Base-by-base conservation (phyloP, 257 asterid species). In the Fraxinus quadrangulata region DNA sequence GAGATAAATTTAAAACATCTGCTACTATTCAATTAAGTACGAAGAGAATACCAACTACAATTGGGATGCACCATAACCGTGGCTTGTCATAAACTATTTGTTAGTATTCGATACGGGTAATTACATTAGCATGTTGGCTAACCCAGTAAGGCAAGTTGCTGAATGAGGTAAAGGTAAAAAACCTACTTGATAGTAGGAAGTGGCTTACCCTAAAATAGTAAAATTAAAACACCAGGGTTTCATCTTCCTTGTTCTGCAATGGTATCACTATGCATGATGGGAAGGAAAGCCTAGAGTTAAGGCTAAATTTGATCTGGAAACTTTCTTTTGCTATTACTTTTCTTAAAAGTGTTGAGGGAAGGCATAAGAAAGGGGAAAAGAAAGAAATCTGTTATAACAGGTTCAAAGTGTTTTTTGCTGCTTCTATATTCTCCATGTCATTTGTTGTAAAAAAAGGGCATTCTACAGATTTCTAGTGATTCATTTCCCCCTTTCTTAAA, bases 401-500 rank as follows among this genome's bases (percentile, higher is more conserved):
- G 24, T 39, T 67, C 17, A 31, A 67, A 67, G 72, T 67, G 40
- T 37, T 37, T 37, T 37, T 37, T 37, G 10, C 40, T 37, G 2
- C 40, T 42, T 42, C 49, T 1, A 42, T 42, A 42, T 42, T 42
- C 49, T 42, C 16, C 16, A 9, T 10, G 14, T 24, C 13, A 24
- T 12, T 67, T 66, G 36, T 68, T 67, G 10, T 42, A 24, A 31
- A 72, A 21, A 54, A 5, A 10, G 16, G 26, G 65, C 12, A 6
- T 47, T 28, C 30, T 26, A 12, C 67, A 16, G 30, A 0, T 40
- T 16, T 21, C 49, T 71, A 21, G 10, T 34, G 11, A 30, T 82
- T 31, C 67, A 39, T 63, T 76, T 61, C 56, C 72, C 5, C n/a
- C 47, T 19, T 74, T 24, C 40, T 30, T 47, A 47, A 68, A 36